Evolutionary conservation across 352 stramenopile species (phyloP).

Genomic region (Globisporangium orthogonon): DNA sequence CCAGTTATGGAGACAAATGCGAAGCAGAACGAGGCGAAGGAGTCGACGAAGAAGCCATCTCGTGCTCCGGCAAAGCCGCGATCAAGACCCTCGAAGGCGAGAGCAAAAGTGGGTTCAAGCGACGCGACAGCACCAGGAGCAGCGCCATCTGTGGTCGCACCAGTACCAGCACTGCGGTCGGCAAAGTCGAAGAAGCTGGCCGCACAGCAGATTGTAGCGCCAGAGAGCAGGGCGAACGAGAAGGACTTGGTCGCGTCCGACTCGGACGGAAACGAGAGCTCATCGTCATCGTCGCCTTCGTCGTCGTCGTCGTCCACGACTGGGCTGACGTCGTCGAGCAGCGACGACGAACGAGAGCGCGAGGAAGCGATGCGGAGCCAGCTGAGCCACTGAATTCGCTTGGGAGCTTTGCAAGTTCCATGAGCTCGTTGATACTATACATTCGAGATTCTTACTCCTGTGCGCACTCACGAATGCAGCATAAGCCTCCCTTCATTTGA

Average conservation of each 20-base stretch:
- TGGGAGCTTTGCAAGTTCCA: too few species aligned
- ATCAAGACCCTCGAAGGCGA: not conserved
- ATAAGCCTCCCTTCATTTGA: not conserved
- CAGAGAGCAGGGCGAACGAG: not conserved
- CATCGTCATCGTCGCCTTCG: constrained; percentile 35
- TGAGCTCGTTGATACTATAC: too few species aligned
- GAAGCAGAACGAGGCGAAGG: not conserved
- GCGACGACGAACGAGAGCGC: constrained; percentile 27
- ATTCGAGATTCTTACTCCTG: too few species aligned
- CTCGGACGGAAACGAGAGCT: constrained; percentile 40
- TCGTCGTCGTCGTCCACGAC: constrained; percentile 28
- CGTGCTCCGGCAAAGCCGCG: constrained; percentile 1
- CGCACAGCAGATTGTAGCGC: not conserved
- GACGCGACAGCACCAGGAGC: not conserved
- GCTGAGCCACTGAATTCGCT: not conserved
- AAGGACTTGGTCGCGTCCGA: not conserved
- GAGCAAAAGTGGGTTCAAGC: not conserved
- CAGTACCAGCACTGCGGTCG: not conserved
- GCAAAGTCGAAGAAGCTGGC: not conserved
- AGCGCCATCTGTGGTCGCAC: not conserved
- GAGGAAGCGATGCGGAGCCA: not conserved
- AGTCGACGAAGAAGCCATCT: not conserved
- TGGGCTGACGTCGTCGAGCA: constrained; percentile 37
- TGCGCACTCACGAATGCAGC: too few species aligned
- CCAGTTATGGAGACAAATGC: not conserved